Evolutionary conservation across 139 green algal species (phyloP), one percentile per base, ranked within the genome.

Genomic region (Astrephomene gubernaculifera): DNA sequence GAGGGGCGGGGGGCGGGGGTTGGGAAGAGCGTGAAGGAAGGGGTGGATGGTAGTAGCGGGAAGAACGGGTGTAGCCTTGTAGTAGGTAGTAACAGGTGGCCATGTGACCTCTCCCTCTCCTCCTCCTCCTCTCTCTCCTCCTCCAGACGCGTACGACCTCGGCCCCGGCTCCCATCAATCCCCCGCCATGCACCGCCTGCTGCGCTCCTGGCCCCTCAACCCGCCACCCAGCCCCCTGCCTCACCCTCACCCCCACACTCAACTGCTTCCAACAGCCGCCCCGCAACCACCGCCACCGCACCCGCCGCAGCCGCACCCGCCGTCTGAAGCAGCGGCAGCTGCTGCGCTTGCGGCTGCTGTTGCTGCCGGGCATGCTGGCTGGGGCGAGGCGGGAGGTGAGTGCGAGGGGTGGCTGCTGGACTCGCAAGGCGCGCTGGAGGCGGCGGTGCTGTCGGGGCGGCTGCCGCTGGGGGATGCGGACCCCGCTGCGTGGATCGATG

Each of bases 361-460:
- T 2, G 39, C 5, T 21, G 22, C 2, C 39, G 68, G 39, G 24
- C 39, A 36, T 25, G 68, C 2, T 17, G 65, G 29, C 12, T 12
- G 35, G 22, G 38, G 3, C 68, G 44, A 31, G n/a, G 29, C 45
- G 31, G 31, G 44, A n/a, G 68, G 68, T 36, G 43, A 27, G 25
- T 38, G 33, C 39, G 68, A 17, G 21, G 68, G 57, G 25, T 21
- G 68, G 68, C 25, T 35, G 68, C 7, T n/a, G 71, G 74, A 82
- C 7, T 52, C n/a, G 0, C 60, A 72, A 17, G 44, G 60, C 63
- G 63, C 63, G 6, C 78, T 84, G n/a, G 78, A 84, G 63, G 78
- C 25, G 41, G 78, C 78, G 78, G 78, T 84, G 78, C 60, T 84
- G 61, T 52, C 43, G 43, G 78, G 79, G 25, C 49, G 78, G 79